Evolutionary conservation across 2,329 filamentous ascomycete genomes (phyloP), one percentile per base, ranked within the genome.

Genomic region (Exophiala sp.): DNA sequence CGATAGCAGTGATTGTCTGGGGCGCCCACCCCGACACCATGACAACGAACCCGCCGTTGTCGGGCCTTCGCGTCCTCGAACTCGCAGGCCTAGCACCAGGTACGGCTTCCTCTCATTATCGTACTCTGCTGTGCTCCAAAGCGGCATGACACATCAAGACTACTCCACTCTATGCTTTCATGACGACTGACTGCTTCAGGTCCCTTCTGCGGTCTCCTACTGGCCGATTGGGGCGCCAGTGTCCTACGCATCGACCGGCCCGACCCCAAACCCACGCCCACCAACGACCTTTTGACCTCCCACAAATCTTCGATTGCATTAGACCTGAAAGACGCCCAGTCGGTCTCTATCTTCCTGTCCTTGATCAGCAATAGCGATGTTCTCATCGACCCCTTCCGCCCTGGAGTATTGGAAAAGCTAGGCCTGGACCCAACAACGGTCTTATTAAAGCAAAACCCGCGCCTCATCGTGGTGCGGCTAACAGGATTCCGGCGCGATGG

Each of bases 361-460:
- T 74, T 96, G 1, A 70, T 85, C 29, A 68, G 71, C 13, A 65
- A 72, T 13, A 76, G 81, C 48, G 91, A 97, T 68, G 75, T 96
- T 29, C 68, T 97, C 22, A 93, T 97, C 66, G 93, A 97, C 66
- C 91, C 93, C 0, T 97, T 89, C 73, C 86, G 91, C 0, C 91
- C 91, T 0, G 88, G 89, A 29, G 88, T 96, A 1, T 78, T 97
- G 1, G 91, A 97, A 70, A 86, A 84, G 44, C 79, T 91, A 8
- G 85, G 85, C 0, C 78, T 97, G 1, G 82, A 81, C 0, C 91
- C 91, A 0, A 68, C 74, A 6, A 75, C 78, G 0, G 77, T 79
- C 1, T 74, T 96, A 6, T 71, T 81, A 22, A 72, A 69, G 19
- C 64, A 78, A 14, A 95, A 96, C 66, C 85, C 83, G 9, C 74